phyloP scores from a whole-genome alignment of 2,329 filamentous ascomycete genomes.

The Colletotrichum gloeosporioides region DNA sequence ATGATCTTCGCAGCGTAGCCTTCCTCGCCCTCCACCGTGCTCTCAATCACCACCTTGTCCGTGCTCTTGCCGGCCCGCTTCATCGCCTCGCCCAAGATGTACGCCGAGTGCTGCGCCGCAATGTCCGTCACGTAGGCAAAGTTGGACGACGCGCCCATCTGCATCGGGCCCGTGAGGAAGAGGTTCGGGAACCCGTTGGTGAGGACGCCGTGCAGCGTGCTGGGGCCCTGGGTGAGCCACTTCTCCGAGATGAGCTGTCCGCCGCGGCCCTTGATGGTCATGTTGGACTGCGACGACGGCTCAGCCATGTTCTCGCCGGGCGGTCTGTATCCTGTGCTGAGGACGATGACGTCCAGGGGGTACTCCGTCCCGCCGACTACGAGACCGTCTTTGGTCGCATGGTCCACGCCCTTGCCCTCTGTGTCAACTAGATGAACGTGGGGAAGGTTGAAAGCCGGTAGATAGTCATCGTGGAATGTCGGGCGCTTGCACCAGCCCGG shows the following conservation, averaged over 20 bases:
- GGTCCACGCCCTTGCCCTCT: constrained; percentile 54
- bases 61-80: constrained; percentile 23
- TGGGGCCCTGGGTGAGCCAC: constrained; percentile 43
- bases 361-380: constrained; percentile 53
- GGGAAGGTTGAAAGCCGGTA: constrained; percentile 61
- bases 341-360: constrained; percentile 44
- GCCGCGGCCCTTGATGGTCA: constrained; percentile 45
- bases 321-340: constrained; percentile 42
- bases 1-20: constrained; percentile 48
- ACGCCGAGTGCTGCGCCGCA: constrained; percentile 45
- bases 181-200: constrained; percentile 60
- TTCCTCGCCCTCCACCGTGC: constrained; percentile 49
- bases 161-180: constrained; percentile 50
- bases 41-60: constrained; percentile 41
- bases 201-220: constrained; percentile 58
- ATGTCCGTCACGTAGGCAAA: constrained; percentile 40
- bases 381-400: constrained; percentile 50
- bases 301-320: constrained; percentile 35
- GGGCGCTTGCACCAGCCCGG: constrained; percentile 68
- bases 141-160: constrained; percentile 45
- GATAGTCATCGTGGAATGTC: constrained; percentile 65
- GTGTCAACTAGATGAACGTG: constrained; percentile 68
- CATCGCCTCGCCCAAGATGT: constrained; percentile 34
- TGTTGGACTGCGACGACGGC: constrained; percentile 22
- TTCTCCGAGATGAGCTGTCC: constrained; percentile 49